Conservation (phyloP, 306 rosid genomes). For the Styphnolobium japonicum region DNA sequence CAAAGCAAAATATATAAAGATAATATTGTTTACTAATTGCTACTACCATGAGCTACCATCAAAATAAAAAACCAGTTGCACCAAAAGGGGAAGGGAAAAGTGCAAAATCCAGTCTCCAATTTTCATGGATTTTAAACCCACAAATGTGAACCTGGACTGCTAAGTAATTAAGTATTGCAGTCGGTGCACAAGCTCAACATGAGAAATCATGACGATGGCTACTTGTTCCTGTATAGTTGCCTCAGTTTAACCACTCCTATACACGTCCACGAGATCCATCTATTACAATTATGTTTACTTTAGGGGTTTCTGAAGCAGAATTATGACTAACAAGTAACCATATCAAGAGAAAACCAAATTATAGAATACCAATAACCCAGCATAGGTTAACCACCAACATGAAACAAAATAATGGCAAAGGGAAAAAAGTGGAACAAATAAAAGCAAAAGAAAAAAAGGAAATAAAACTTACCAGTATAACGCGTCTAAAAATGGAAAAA, state of each 20-base stretch:
- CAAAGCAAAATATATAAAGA: not conserved
- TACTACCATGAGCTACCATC: not conserved
- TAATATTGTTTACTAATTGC: not conserved
- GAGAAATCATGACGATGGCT: not conserved
- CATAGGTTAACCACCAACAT: conserved; percentile 4
- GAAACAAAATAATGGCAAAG: not conserved
- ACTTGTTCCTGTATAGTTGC: not conserved
- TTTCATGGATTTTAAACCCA: not conserved
- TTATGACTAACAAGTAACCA: not conserved
- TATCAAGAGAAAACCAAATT: not conserved
- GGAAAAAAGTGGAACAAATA: not conserved
- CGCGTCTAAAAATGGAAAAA: not conserved
- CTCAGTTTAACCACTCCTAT: not conserved
- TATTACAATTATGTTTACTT: not conserved
- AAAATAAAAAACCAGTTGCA: not conserved
- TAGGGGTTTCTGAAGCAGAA: not conserved
- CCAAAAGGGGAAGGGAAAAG: not conserved
- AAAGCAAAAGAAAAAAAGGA: not conserved
- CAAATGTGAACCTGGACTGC: not conserved
- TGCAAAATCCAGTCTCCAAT: not conserved
- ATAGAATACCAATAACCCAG: conserved; percentile 8
- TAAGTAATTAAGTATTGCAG: not conserved
- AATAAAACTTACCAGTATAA: not conserved
- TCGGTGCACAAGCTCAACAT: not conserved
- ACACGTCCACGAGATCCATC: not conserved